These are phyloP conservation scores for Calonectria hawksworthii DNA, from an alignment of 2,329 filamentous ascomycete species.

Conservation along the genomic window DNA sequence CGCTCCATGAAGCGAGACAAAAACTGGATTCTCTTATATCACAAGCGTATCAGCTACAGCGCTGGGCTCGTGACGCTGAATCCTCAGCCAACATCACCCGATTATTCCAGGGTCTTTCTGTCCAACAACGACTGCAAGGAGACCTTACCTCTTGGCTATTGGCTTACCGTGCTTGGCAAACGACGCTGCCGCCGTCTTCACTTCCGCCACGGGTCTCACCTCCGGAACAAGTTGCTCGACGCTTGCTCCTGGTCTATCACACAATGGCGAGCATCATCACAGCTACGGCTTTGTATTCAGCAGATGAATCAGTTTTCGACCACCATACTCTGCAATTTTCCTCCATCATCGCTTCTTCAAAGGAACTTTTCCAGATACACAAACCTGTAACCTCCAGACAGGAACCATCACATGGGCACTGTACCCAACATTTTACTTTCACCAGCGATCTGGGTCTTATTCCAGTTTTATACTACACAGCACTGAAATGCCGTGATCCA, in stretches of 20 bases:
- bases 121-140: constrained; percentile 6
- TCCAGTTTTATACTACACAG: constrained; percentile 16
- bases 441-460: constrained; percentile 11
- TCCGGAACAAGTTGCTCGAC: constrained; percentile 2
- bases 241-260: constrained; percentile 6
- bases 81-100: background rate
- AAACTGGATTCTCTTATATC: constrained; percentile 3
- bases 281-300: constrained; percentile 5
- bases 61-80: background rate
- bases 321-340: constrained; percentile 2
- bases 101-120: constrained; percentile 9
- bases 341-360: background rate
- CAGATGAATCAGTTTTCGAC: constrained; percentile 7
- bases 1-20: background rate
- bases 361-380: background rate
- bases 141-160: constrained; percentile 10
- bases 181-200: background rate
- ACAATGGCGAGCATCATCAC: constrained; percentile 19
- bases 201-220: background rate
- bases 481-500: constrained; percentile 13
- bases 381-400: background rate
- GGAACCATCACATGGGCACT: background rate
- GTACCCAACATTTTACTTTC: background rate
- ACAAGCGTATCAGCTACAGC: constrained; percentile 1
- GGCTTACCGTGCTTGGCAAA: background rate